These are phyloP conservation scores for Hymenoscyphus scutula DNA, from an alignment of 2,329 filamentous ascomycete genomes.

Conservation along the genomic window DNA sequence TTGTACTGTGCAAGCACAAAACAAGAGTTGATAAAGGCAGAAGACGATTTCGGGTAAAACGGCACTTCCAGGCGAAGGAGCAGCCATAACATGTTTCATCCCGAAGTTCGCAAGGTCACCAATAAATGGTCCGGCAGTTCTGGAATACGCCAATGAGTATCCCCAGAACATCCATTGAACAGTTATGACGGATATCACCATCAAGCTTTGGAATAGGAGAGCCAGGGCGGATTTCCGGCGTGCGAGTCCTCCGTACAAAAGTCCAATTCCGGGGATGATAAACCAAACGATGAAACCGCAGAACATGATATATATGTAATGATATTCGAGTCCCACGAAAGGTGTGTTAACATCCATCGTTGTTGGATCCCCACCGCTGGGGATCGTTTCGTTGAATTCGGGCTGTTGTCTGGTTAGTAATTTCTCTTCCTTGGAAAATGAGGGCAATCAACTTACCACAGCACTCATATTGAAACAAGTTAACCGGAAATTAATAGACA, in stretches of 20 bases:
- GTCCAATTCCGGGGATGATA: slow-evolving; percentile 65
- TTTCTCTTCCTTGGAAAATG: neutral
- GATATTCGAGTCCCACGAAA: slow-evolving; percentile 57
- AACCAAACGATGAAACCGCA: slow-evolving; percentile 62
- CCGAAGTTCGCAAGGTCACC: slow-evolving; percentile 61
- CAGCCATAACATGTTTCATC: slow-evolving; percentile 57
- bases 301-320: slow-evolving; percentile 59
- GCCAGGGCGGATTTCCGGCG: slow-evolving; percentile 60
- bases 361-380: slow-evolving; percentile 53
- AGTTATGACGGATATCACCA: slow-evolving; percentile 54
- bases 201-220: slow-evolving; percentile 60
- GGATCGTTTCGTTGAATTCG: slow-evolving; percentile 34
- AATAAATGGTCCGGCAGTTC: slow-evolving; percentile 60
- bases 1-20: slow-evolving; percentile 59
- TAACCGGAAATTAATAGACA: neutral
- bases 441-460: slow-evolving; percentile 12
- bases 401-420: slow-evolving; percentile 22
- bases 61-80: slow-evolving; percentile 56
- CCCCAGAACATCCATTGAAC: slow-evolving; percentile 64
- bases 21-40: slow-evolving; percentile 63
- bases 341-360: slow-evolving; percentile 51
- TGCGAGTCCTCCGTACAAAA: slow-evolving; percentile 62
- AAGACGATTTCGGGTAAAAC: slow-evolving; percentile 64
- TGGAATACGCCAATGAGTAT: slow-evolving; percentile 60
- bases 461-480: slow-evolving; percentile 20